Conservation (phyloP, 371 early-diverging fungal genomes). For the Haplosporangium sp. region DNA sequence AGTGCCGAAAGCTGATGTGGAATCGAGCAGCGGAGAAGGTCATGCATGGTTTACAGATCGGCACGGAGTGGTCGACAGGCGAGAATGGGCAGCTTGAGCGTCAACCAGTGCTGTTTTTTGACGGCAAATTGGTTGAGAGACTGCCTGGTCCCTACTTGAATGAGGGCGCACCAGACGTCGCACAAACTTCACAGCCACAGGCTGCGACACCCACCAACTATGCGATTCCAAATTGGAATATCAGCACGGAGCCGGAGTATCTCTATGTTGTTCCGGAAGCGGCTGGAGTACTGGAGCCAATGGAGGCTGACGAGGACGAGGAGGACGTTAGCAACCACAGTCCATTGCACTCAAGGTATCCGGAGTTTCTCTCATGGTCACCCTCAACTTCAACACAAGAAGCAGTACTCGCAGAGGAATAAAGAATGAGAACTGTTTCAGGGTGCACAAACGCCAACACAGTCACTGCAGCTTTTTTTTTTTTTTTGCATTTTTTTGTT, state of each 20-base stretch:
- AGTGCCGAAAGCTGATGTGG: constrained; percentile 48
- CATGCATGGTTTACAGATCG: constrained; percentile 52
- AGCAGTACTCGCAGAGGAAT: not conserved
- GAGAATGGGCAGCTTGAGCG: not conserved
- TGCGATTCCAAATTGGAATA: constrained; percentile 20
- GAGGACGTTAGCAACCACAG: not conserved
- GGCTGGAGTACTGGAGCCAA: not conserved
- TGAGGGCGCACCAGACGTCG: not conserved
- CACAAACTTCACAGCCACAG: not conserved
- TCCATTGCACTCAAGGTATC: not conserved
- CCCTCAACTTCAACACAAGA: not conserved
- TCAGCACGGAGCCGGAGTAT: constrained; percentile 21
- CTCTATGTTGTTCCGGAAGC: constrained; percentile 13
- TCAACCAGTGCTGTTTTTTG: constrained; percentile 37
- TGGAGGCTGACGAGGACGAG: constrained; percentile 4
- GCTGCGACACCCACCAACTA: not conserved
- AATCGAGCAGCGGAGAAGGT: constrained; percentile 48
- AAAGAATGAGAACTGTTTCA: not conserved
- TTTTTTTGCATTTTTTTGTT: not conserved
- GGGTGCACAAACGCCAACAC: not conserved
- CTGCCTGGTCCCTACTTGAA: constrained; percentile 44
- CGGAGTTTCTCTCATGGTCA: constrained; percentile 17
- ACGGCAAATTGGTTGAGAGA: constrained; percentile 23
- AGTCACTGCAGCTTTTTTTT: not conserved
- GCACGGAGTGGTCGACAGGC: constrained; percentile 4